phyloP scores from a whole-genome alignment of 2,329 filamentous ascomycete species.

The Fusarium sp. region DNA sequence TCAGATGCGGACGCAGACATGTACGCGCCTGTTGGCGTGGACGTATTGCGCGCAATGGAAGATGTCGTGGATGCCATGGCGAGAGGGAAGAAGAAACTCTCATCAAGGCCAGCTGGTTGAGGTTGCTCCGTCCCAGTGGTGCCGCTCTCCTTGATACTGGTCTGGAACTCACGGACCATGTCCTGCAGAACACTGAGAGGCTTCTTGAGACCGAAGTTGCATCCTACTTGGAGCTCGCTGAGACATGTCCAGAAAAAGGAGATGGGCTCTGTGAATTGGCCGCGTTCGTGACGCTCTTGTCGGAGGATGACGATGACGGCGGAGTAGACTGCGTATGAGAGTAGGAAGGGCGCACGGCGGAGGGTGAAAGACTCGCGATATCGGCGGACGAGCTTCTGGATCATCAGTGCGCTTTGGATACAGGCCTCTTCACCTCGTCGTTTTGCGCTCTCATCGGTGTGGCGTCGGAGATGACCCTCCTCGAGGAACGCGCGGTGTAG shows the following conservation, averaged over 20 bases:
- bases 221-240: conserved; percentile 52
- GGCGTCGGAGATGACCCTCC: conserved; percentile 49
- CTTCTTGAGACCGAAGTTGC: conserved; percentile 54
- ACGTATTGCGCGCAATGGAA: conserved; percentile 21
- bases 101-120: conserved; percentile 46
- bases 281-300: conserved; percentile 49
- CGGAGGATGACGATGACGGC: conserved; percentile 51
- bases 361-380: conserved; percentile 57
- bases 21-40: conserved; percentile 37
- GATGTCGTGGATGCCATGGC: conserved; percentile 42
- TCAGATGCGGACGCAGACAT: conserved; percentile 33
- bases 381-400: conserved; percentile 52
- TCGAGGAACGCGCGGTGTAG: conserved; percentile 60
- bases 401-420: conserved; percentile 52
- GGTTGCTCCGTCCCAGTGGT: conserved; percentile 36
- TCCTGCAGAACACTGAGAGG: conserved; percentile 52
- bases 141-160: conserved; percentile 48
- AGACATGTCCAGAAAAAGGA: conserved; percentile 55
- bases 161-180: conserved; percentile 51
- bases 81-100: conserved; percentile 50
- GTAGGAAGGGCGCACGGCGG: conserved; percentile 56
- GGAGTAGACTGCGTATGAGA: conserved; percentile 58
- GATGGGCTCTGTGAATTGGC: conserved; percentile 51
- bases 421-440: conserved; percentile 47
- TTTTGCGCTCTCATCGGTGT: conserved; percentile 46